phyloP scores from a whole-genome alignment of 495 filamentous ascomycete species.

The Aspergillus funiculosus region DNA sequence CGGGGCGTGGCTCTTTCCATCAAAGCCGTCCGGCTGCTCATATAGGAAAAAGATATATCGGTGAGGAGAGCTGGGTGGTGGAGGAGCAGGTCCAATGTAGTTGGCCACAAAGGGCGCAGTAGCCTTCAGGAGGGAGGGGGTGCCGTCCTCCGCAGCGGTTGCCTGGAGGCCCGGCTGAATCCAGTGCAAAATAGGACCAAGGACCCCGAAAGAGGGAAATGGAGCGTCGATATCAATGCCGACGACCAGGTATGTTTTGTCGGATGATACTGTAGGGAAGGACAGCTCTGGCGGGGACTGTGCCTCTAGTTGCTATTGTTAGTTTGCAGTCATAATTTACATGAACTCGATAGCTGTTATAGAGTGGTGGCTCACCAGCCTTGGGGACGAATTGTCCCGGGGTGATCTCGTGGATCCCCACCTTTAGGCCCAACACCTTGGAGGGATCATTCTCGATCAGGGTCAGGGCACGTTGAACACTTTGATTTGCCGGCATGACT shows the following conservation, averaged over 20 bases:
- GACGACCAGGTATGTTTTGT: constrained; percentile 40
- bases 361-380: constrained; percentile 17
- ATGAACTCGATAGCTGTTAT: neutral
- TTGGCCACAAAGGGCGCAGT: constrained; percentile 34
- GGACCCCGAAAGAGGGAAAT: constrained; percentile 38
- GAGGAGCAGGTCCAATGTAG: constrained; percentile 49
- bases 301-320: constrained; percentile 29
- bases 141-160: constrained; percentile 8
- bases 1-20: constrained; percentile 39
- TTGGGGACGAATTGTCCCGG: constrained; percentile 30
- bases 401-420: constrained; percentile 25
- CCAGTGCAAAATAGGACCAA: constrained; percentile 46
- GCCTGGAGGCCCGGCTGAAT: constrained; percentile 42
- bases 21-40: constrained; percentile 48
- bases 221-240: constrained; percentile 50
- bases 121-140: constrained; percentile 13
- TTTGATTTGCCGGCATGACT: constrained; percentile 28
- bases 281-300: constrained; percentile 25
- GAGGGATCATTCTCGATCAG: constrained; percentile 32
- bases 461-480: constrained; percentile 24
- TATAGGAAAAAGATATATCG: constrained; percentile 54
- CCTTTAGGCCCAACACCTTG: constrained; percentile 28
- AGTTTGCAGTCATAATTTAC: too few relatives aligned
- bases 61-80: constrained; percentile 46
- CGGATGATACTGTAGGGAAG: constrained; percentile 20